Evolutionary conservation across 1,284 basidiomycete genomes (phyloP), one percentile per base, ranked within the genome.

Genomic region (Boletus semigastroideus): DNA sequence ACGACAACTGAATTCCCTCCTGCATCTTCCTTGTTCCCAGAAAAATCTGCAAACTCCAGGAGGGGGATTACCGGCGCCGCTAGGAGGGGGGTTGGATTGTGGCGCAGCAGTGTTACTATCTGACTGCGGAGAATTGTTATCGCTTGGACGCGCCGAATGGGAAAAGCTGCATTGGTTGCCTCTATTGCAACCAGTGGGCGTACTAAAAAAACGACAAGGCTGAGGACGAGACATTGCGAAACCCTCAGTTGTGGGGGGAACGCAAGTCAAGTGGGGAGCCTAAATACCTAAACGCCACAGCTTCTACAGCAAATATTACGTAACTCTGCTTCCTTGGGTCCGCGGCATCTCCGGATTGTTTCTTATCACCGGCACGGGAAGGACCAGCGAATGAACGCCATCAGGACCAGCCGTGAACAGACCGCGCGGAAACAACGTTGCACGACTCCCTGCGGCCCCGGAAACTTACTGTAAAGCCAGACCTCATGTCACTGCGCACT

Each of bases 11-110:
- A 81, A 84, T 16, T 73, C 74, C 9, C 66, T 66, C 9, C 59
- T 69, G 60, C 84, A 86, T 34, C 59, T 62, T 3, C 83, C 84
- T 1, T 61, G 68, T 0, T 71, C 62, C 82, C 81, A 86, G 61
- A 68, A 86, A 59, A 70, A 77, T 19, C 62, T 66, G 66, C 84
- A 86, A 4, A 74, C 66, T 28, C 67, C 61, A 43, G 57, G 62
- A 46, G 63, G 58, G 7, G 54, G 13, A 4, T 37, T 41, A 20
- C 37, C 53, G 16, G 51, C 20, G 50, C 50, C 50, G 48, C 49
- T 52, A 36, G 53, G 54, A 42, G 14, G 53, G 30, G 40, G 33
- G 42, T 44, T 2, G 31, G 1, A 13, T 17, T 51, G 45, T 45
- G 55, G 52, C 49, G 55, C 28, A 39, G 44, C 22, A 43, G 48